These are phyloP conservation scores for Fagus sylvatica DNA, from an alignment of 306 rosid genomes.

Conservation along the genomic window DNA sequence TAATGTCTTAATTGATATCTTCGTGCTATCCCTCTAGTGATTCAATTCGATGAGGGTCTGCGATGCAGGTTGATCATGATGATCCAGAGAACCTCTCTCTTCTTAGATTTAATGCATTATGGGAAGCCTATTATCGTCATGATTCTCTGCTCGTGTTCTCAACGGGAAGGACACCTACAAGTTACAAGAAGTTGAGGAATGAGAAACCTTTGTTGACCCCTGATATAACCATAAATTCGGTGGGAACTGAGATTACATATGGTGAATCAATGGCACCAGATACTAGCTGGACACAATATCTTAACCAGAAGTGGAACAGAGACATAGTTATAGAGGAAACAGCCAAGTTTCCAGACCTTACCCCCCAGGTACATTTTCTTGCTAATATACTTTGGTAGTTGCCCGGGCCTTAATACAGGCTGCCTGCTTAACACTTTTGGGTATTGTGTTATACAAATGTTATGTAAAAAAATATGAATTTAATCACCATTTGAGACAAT, in stretches of 20 bases:
- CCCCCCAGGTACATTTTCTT: conserved; percentile 52
- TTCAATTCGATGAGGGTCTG: conserved; percentile 10
- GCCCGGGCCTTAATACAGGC: not conserved
- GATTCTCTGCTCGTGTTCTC: conserved; percentile 81
- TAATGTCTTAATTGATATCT: not conserved
- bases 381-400: not conserved
- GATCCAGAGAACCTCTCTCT: conserved; percentile 56
- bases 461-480: not conserved
- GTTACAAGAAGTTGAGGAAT: conserved; percentile 46
- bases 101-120: conserved; percentile 70
- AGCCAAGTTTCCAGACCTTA: conserved; percentile 61
- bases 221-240: conserved; percentile 69
- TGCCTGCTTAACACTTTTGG: not conserved
- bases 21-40: not conserved
- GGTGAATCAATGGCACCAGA: conserved; percentile 61
- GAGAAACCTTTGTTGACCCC: conserved; percentile 77
- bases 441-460: not conserved
- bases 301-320: conserved; percentile 69
- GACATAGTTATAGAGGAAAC: conserved; percentile 69
- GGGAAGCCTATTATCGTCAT: conserved; percentile 81
- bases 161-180: conserved; percentile 77
- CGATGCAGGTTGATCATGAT: conserved; percentile 74
- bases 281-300: conserved; percentile 50
- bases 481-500: conserved; percentile 9
- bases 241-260: conserved; percentile 82